Evolutionary conservation across 768 basidiomycete species (phyloP).

Genomic region (Serendipita indica): DNA sequence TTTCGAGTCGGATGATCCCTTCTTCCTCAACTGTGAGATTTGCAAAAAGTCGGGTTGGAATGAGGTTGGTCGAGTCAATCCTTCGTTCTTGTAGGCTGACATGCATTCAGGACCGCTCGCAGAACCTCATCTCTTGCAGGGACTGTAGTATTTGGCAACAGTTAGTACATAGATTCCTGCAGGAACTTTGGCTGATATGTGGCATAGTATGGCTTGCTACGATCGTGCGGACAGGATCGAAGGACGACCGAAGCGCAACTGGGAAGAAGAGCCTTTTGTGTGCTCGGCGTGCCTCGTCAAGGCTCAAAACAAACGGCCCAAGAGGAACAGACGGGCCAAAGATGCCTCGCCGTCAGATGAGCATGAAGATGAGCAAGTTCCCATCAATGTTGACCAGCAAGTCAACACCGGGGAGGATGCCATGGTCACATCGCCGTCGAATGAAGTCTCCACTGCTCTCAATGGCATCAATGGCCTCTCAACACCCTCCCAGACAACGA

Average conservation of each 20-base stretch:
- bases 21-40: conserved; percentile 4
- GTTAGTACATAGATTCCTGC: background rate
- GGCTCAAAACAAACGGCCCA: conserved; percentile 1
- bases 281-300: background rate
- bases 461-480: no score
- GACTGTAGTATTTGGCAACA: conserved; percentile 1
- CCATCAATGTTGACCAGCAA: no score
- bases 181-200: background rate
- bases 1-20: background rate
- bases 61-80: background rate
- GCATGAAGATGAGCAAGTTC: no score
- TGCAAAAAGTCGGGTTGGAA: conserved; percentile 9
- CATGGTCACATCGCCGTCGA: no score
- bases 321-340: background rate
- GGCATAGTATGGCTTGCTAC: background rate
- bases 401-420: no score
- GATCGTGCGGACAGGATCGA: conserved; percentile 6
- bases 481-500: no score
- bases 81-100: background rate
- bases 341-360: no score
- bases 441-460: no score
- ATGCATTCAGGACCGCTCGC: background rate
- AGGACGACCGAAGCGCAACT: conserved; percentile 5
- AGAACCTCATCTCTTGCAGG: conserved; percentile 3
- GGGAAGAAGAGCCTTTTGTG: background rate